These are phyloP conservation scores for Leptographium flavum DNA, from an alignment of 2,329 filamentous ascomycete genomes.

Conservation along the genomic window DNA sequence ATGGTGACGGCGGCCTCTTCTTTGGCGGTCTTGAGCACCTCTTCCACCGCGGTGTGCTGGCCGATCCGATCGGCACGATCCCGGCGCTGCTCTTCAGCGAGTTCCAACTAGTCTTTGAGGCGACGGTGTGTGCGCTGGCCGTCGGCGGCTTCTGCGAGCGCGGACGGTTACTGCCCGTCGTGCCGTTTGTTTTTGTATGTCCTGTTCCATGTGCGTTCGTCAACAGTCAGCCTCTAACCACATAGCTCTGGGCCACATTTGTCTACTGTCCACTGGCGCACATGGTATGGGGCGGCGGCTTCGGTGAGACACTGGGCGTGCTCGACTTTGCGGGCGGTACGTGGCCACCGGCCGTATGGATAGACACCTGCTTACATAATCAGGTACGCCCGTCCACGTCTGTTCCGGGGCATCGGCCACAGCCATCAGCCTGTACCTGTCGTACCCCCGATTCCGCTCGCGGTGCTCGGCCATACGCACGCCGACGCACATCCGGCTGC, in stretches of 20 bases:
- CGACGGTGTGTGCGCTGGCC: conserved; percentile 6
- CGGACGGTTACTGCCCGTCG: conserved; percentile 1
- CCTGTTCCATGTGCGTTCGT: neutral
- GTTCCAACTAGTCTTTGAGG: conserved; percentile 32
- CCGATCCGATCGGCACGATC: conserved; percentile 81
- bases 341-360: too few species aligned
- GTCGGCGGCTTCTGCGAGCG: conserved; percentile 7
- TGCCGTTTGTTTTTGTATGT: conserved; percentile 7
- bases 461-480: conserved; percentile 45
- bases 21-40: conserved; percentile 73
- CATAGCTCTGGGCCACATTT: conserved; percentile 66
- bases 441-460: conserved; percentile 59
- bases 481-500: conserved; percentile 4
- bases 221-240: neutral
- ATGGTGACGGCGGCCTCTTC: conserved; percentile 74
- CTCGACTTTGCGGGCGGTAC: conserved; percentile 72
- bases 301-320: conserved; percentile 79
- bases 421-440: conserved; percentile 89
- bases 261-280: conserved; percentile 93
- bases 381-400: conserved; percentile 87
- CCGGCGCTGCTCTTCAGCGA: conserved; percentile 91
- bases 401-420: conserved; percentile 82
- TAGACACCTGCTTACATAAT: neutral
- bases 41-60: conserved; percentile 72
- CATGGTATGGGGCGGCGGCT: conserved; percentile 91